Percentiles rank a stretch among this genome's conserved stretches.
phyloP scores from a whole-genome alignment of 768 basidiomycete species.

The Boletellus emodensis region DNA sequence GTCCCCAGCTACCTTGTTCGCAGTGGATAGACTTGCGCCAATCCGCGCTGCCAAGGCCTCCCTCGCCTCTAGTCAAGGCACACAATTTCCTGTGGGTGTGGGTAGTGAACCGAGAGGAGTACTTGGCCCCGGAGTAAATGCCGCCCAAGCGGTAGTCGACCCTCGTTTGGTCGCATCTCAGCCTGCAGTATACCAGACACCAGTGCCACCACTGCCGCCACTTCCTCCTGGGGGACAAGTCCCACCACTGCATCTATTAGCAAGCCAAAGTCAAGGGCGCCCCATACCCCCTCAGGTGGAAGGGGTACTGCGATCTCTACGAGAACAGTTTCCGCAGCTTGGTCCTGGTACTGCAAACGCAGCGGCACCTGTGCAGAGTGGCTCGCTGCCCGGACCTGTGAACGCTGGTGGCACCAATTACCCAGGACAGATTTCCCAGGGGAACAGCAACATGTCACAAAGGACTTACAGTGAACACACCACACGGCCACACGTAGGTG shows the following conservation, averaged over 20 bases:
- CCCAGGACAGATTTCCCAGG: neutral
- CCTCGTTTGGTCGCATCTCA: neutral
- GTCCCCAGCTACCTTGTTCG: slow-evolving; percentile 4
- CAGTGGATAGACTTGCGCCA: slow-evolving; percentile 28
- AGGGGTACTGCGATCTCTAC: slow-evolving; percentile 16
- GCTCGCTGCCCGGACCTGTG: neutral
- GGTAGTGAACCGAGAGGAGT: neutral
- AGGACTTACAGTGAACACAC: slow-evolving; percentile 1
- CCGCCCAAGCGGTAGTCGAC: neutral
- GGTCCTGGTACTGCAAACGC: neutral
- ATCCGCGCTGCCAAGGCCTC: slow-evolving; percentile 32
- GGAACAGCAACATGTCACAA: slow-evolving; percentile 7
- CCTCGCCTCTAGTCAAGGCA: slow-evolving; percentile 9
- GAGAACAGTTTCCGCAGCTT: slow-evolving; percentile 15
- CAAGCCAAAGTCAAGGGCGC: slow-evolving; percentile 3
- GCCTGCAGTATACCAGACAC: neutral
- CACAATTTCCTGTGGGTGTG: slow-evolving; percentile 9
- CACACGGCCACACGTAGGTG: neutral
- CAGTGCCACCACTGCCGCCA: neutral
- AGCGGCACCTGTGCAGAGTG: neutral
- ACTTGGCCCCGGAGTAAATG: neutral
- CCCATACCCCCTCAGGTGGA: slow-evolving; percentile 6
- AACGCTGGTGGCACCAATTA: neutral
- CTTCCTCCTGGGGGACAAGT: neutral
- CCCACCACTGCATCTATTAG: neutral